Base-by-base conservation (phyloP, 768 basidiomycete genomes). In the Pleurotus giganteus region DNA sequence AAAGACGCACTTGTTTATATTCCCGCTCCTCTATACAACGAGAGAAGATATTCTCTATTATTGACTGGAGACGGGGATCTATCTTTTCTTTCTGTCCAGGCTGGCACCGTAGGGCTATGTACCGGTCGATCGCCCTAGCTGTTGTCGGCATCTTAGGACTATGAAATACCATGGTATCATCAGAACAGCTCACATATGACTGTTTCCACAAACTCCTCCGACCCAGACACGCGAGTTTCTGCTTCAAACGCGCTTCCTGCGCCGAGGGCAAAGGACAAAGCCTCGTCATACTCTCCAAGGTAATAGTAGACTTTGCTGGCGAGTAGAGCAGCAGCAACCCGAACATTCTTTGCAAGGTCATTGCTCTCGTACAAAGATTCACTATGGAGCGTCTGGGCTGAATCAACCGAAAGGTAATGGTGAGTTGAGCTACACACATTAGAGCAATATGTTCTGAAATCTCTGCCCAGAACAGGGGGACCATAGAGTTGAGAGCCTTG, bases 291-390 rank as follows among this genome's bases (percentile, higher is more conserved):
- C 69, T 93, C 91, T 60, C 91, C 94, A 46, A 99, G 79, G 79
- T 89, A 96, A 73, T 94, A 98, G 72, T 98, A 98, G 47, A 98
- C 91, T 69, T 98, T 98, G 79, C 94, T 95, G n/a, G 91, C 89
- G 26, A 99, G 80, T 47, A 98, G 76, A 19, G 95, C 93, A 17
- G 97, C 95, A 47, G 86, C 81, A 63, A 90, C 83, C 32, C 90
- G 88, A 12, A 88, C 84, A 47, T 84, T 75, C 58, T 82, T 79
- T 0, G 89, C 80, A 6, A 98, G 78, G 32, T 88, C 83, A 11
- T 88, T 78, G 55, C 80, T 84, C 72, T 98, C 97, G 60, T 96
- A 94, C 3, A 99, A 73, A 0, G 87, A 81, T 71, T 99, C 97
- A 62, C 96, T 98, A 66, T 34, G 47, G 23, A 45, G 4, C 17